phyloP scores from a whole-genome alignment of 495 filamentous ascomycete genomes.

The Hypoxylon fuscum region DNA sequence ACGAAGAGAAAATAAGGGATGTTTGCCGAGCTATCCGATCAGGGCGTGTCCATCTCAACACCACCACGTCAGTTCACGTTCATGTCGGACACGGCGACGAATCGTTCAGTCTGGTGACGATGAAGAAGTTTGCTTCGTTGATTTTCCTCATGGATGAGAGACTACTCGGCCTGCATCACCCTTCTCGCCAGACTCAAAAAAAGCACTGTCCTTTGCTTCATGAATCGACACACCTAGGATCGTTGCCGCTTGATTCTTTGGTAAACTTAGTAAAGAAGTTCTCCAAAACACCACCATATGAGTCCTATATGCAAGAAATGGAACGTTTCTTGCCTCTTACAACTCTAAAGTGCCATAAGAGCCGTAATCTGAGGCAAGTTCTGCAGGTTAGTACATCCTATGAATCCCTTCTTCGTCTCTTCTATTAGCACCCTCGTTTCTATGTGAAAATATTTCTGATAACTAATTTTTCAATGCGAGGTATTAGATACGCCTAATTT shows the following conservation, averaged over 20 bases:
- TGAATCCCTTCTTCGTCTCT: no score
- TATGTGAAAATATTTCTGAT: no score
- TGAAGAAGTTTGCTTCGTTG: constrained; percentile 31
- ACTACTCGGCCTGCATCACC: constrained; percentile 32
- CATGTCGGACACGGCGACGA: constrained; percentile 40
- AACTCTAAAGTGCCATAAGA: not conserved
- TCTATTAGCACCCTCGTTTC: no score
- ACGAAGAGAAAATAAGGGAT: constrained; percentile 19
- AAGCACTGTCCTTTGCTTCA: not conserved
- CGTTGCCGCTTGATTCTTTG: no score
- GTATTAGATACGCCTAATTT: constrained; percentile 31
- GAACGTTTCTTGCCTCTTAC: constrained; percentile 4
- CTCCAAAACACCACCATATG: no score
- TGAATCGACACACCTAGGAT: no score
- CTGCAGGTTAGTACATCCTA: constrained; percentile 9
- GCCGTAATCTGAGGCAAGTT: no score
- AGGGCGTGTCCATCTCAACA: constrained; percentile 28
- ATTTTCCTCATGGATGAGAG: constrained; percentile 24
- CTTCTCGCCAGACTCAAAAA: constrained; percentile 16
- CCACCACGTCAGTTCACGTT: constrained; percentile 28
- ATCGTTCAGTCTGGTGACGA: constrained; percentile 36
- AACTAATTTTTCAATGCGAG: no score
- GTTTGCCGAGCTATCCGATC: constrained; percentile 28
- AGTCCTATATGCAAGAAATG: no score
- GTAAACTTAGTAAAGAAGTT: no score